These are phyloP conservation scores for Dionaea muscipula DNA, from an alignment of 179 eudicot genomes.

Conservation along the genomic window DNA sequence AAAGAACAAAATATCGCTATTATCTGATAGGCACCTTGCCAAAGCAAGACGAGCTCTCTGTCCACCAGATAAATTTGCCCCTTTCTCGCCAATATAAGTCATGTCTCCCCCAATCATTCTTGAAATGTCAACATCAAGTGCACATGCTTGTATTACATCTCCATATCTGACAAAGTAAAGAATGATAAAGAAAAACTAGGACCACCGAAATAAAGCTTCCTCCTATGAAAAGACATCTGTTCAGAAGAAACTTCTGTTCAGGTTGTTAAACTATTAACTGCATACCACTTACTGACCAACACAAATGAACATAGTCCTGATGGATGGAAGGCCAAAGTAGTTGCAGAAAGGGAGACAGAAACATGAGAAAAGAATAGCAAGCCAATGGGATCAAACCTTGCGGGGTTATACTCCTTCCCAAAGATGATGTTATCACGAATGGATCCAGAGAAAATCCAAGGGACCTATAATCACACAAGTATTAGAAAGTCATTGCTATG, in stretches of 20 bases:
- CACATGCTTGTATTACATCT: conserved; percentile 62
- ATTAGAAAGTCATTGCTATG: background rate
- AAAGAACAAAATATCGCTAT: background rate
- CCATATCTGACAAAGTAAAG: conserved; percentile 40
- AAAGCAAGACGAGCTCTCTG: conserved; percentile 92
- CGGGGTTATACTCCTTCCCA: conserved; percentile 52
- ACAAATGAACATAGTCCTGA: background rate
- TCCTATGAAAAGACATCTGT: too few relatives aligned
- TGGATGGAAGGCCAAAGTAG: conserved; percentile 1
- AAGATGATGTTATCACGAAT: conserved; percentile 74
- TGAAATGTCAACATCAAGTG: conserved; percentile 69
- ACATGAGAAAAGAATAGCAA: background rate
- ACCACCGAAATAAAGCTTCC: too few relatives aligned
- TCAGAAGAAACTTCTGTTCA: too few relatives aligned
- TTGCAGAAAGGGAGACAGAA: background rate
- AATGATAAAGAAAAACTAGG: too few relatives aligned
- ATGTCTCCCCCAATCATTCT: conserved; percentile 73
- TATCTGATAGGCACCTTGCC: conserved; percentile 45
- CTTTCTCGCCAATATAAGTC: conserved; percentile 79
- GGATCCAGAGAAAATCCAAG: conserved; percentile 91
- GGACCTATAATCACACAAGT: conserved; percentile 31
- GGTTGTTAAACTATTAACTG: too few relatives aligned
- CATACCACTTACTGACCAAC: too few relatives aligned
- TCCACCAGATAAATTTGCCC: conserved; percentile 85
- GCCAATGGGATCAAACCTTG: conserved; percentile 33